These are phyloP conservation scores for Podospora bellae-mahoneyi DNA, from an alignment of 495 filamentous ascomycete species.

Conservation along the genomic window DNA sequence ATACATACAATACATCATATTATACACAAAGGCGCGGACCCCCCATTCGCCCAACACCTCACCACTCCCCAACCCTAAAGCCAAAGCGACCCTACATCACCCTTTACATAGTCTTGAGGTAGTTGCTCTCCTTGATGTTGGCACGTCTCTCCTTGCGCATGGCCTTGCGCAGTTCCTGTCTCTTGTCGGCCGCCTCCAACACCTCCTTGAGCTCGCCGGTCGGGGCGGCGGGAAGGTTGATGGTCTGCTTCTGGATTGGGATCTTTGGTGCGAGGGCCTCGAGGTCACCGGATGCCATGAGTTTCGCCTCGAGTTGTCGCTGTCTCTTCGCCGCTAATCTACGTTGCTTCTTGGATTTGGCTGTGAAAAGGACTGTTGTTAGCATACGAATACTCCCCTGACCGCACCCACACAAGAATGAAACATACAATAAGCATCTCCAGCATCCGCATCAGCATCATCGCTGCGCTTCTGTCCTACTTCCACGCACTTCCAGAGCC, in stretches of 20 bases:
- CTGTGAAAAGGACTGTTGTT: conserved; percentile 35
- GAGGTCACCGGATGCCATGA: conserved; percentile 62
- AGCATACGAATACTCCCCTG: not conserved
- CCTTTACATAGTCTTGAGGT: conserved; percentile 73
- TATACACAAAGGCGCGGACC: conserved; percentile 5
- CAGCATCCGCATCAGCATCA: conserved; percentile 43
- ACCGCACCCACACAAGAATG: not conserved
- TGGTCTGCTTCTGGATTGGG: conserved; percentile 76
- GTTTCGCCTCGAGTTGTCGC: conserved; percentile 60
- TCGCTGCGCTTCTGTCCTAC: conserved; percentile 45
- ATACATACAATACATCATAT: conserved; percentile 21
- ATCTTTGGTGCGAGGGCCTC: conserved; percentile 65
- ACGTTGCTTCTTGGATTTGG: conserved; percentile 77
- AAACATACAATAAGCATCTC: conserved; percentile 75
- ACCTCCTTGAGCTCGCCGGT: conserved; percentile 56
- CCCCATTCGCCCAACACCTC: not conserved
- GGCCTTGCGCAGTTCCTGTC: conserved; percentile 63
- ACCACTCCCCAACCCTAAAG: not conserved
- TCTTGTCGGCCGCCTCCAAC: conserved; percentile 54
- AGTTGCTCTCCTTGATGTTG: conserved; percentile 89
- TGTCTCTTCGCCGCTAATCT: conserved; percentile 62
- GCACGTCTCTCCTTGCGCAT: conserved; percentile 70
- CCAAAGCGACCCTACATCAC: not conserved
- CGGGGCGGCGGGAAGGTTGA: conserved; percentile 70
- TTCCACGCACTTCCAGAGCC: conserved; percentile 80